Evolutionary conservation across 202 grass and related monocot species (phyloP).

Genomic region (Panicum virgatum): DNA sequence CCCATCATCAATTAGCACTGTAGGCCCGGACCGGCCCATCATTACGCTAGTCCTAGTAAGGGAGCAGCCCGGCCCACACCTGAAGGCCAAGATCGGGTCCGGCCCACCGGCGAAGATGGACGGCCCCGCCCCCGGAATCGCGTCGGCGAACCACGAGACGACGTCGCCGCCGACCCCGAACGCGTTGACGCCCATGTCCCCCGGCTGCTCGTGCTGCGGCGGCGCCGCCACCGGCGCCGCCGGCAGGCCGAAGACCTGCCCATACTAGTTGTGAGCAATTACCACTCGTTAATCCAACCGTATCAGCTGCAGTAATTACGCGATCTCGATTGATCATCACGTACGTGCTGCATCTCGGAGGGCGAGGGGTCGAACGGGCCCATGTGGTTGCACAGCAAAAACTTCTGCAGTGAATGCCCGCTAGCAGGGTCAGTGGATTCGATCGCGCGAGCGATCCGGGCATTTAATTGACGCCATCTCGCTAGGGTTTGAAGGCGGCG

Average conservation of each 20-base stretch:
- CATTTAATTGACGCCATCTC: no score
- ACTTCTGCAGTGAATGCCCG: slow-evolving; percentile 33
- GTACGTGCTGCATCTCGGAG: slow-evolving; percentile 49
- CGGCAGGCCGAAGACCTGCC: slow-evolving; percentile 44
- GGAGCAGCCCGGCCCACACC: slow-evolving; percentile 7
- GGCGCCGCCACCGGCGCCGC: no score
- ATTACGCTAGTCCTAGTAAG: no score
- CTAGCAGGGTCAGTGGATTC: not conserved
- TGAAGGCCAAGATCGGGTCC: slow-evolving; percentile 46
- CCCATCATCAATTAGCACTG: no score
- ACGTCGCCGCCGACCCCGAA: slow-evolving; percentile 48
- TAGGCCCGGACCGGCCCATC: no score
- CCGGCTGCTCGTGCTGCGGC: slow-evolving; percentile 18
- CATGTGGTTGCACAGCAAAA: slow-evolving; percentile 46
- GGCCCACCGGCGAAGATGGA: slow-evolving; percentile 45
- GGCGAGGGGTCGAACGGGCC: slow-evolving; percentile 48
- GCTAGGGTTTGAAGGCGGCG: no score
- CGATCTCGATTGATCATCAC: not conserved
- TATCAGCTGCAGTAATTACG: not conserved
- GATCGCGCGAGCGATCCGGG: not conserved
- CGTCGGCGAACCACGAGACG: slow-evolving; percentile 44
- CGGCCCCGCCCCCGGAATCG: not conserved
- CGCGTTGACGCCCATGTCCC: slow-evolving; percentile 17
- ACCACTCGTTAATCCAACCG: not conserved
- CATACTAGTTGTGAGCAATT: not conserved